A percentile compares a stretch with the other conserved stretches of the same genome.
phyloP scores from a whole-genome alignment of 441 rosid genomes.

The Pelargonium australe region DNA sequence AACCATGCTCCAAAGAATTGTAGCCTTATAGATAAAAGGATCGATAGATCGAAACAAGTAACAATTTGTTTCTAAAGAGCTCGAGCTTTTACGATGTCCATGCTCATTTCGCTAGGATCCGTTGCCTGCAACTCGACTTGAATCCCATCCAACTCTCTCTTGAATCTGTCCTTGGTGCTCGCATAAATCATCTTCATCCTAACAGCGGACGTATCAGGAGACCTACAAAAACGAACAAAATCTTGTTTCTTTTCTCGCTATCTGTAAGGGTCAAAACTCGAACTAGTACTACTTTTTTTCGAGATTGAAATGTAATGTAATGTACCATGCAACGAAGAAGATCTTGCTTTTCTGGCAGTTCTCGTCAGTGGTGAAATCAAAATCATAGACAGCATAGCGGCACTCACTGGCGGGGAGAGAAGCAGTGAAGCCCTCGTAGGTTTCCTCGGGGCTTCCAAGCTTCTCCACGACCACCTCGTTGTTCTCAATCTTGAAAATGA shows the following conservation, averaged over 20 bases:
- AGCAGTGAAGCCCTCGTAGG: slow-evolving; percentile 44
- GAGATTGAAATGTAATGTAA: not conserved
- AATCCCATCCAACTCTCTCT: slow-evolving; percentile 68
- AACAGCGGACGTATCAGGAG: slow-evolving; percentile 54
- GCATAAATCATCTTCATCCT: slow-evolving; percentile 69
- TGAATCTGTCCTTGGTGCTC: slow-evolving; percentile 72
- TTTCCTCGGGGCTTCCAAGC: slow-evolving; percentile 44
- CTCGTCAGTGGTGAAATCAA: slow-evolving; percentile 53
- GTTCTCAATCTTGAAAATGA: slow-evolving; percentile 53
- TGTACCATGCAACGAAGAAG: slow-evolving; percentile 68
- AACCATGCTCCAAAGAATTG: not conserved
- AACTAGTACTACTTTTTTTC: not conserved
- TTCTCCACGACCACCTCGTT: slow-evolving; percentile 57
- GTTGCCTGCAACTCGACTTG: slow-evolving; percentile 74
- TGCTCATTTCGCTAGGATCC: slow-evolving; percentile 74
- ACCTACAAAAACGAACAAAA: slow-evolving; percentile 26
- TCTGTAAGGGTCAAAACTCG: not conserved
- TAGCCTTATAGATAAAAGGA: not conserved
- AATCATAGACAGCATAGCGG: slow-evolving; percentile 61
- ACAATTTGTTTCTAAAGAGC: slow-evolving; percentile 32
- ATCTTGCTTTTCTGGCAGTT: slow-evolving; percentile 75
- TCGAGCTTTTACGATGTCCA: slow-evolving; percentile 54
- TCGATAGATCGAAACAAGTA: not conserved
- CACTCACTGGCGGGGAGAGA: slow-evolving; percentile 51
- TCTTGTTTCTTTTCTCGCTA: not conserved